Percentiles rank a stretch among this genome's conserved stretches.
phyloP scores from a whole-genome alignment of 805 yeast species.

The Kuraishia floccosa region DNA sequence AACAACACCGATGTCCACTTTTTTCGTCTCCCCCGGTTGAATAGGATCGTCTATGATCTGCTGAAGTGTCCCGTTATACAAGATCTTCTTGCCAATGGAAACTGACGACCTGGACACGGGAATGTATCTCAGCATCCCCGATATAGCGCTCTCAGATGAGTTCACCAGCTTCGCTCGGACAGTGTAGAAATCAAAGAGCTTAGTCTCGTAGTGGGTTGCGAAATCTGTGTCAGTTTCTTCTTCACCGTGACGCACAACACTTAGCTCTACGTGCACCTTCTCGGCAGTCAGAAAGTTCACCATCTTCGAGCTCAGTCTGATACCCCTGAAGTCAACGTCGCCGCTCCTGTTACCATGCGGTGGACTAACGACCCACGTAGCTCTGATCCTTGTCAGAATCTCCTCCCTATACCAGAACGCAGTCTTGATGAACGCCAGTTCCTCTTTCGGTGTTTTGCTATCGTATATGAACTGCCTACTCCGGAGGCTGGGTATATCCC shows the following conservation, averaged over 20 bases:
- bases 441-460: constrained; percentile 39
- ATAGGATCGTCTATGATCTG: constrained; percentile 31
- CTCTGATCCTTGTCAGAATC: constrained; percentile 45
- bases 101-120: constrained; percentile 21
- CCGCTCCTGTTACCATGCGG: constrained; percentile 28
- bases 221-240: constrained; percentile 5
- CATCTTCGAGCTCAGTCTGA: constrained; percentile 54
- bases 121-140: constrained; percentile 52
- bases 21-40: constrained; percentile 26
- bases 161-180: constrained; percentile 40
- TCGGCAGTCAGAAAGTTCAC: constrained; percentile 39
- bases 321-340: constrained; percentile 50
- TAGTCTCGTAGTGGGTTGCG: constrained; percentile 4
- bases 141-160: constrained; percentile 24
- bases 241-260: constrained; percentile 10
- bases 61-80: constrained; percentile 69
- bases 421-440: constrained; percentile 43
- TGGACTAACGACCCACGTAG: constrained; percentile 44
- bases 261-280: constrained; percentile 29
- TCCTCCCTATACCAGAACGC: constrained; percentile 76
- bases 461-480: constrained; percentile 62
- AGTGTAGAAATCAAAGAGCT: constrained; percentile 37
- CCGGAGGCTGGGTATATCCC: constrained; percentile 59
- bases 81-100: constrained; percentile 41
- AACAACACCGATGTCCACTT: constrained; percentile 42